These are phyloP conservation scores for Fistulinella prunicolor DNA, from an alignment of 768 basidiomycete species.

Conservation along the genomic window DNA sequence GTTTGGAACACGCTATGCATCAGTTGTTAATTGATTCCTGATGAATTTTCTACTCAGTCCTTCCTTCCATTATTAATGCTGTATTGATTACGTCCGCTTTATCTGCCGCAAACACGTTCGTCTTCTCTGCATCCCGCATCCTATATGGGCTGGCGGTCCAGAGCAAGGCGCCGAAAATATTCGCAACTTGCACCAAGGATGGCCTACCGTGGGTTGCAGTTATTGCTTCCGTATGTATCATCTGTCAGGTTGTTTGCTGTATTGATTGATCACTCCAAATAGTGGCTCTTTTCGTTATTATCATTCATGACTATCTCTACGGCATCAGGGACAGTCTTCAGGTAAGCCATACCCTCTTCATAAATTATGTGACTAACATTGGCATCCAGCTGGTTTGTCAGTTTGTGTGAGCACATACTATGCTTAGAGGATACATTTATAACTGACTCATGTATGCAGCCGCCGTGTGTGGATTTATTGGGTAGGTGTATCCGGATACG, in stretches of 20 bases:
- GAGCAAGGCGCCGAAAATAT: slow-evolving; percentile 50
- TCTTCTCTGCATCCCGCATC: slow-evolving; percentile 38
- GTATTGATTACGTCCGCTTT: slow-evolving; percentile 68
- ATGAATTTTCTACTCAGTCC: slow-evolving; percentile 30
- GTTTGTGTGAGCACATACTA: slow-evolving; percentile 40
- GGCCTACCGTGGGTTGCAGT: slow-evolving; percentile 50
- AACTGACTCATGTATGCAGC: slow-evolving; percentile 15
- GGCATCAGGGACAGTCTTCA: slow-evolving; percentile 44
- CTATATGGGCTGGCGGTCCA: slow-evolving; percentile 46
- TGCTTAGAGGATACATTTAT: neutral
- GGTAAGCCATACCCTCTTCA: slow-evolving; percentile 7
- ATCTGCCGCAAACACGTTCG: slow-evolving; percentile 61
- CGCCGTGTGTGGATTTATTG: slow-evolving; percentile 64
- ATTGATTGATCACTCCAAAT: slow-evolving; percentile 3
- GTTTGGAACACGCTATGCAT: slow-evolving; percentile 20
- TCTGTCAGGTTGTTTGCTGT: slow-evolving; percentile 12
- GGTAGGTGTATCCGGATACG: slow-evolving; percentile 6
- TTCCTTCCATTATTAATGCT: slow-evolving; percentile 72
- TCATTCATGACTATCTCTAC: slow-evolving; percentile 64
- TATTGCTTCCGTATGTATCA: slow-evolving; percentile 24
- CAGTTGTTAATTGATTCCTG: slow-evolving; percentile 10
- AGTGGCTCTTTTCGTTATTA: slow-evolving; percentile 44
- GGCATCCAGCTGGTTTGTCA: slow-evolving; percentile 59
- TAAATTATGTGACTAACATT: slow-evolving; percentile 20
- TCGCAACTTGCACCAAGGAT: slow-evolving; percentile 42